A percentile compares a stretch with the other conserved stretches of the same genome.
Conservation (phyloP, 306 rosid species). For the Vigna hirtella region DNA sequence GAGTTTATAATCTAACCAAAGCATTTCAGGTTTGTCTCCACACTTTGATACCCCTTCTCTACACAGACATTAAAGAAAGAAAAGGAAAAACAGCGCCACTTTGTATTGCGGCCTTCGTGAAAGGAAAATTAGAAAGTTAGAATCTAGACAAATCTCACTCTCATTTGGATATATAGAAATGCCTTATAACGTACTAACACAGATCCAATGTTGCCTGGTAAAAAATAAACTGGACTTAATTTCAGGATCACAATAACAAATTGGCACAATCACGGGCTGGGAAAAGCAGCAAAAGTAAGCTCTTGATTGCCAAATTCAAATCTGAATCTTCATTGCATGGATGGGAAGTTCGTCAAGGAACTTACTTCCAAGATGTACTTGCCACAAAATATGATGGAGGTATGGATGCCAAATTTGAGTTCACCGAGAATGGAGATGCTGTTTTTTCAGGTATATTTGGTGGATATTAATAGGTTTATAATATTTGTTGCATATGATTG, state of each 20-base stretch:
- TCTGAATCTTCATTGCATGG: conserved; percentile 72
- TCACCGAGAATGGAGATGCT: conserved; percentile 75
- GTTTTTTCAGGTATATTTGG: conserved; percentile 75
- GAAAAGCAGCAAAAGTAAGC: conserved; percentile 95
- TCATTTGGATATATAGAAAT: neutral
- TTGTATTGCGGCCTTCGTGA: neutral
- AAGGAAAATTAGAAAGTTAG: neutral
- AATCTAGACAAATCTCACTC: neutral
- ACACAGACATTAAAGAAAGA: neutral
- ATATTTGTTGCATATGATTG: conserved; percentile 11
- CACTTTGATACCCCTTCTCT: conserved; percentile 10
- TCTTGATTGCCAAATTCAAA: conserved; percentile 79
- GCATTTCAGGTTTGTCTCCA: conserved; percentile 80
- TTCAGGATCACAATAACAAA: conserved; percentile 91
- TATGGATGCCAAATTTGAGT: conserved; percentile 93
- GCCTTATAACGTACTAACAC: conserved; percentile 3
- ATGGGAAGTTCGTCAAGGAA: conserved; percentile 87
- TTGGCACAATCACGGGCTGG: conserved; percentile 94
- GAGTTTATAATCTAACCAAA: conserved; percentile 86
- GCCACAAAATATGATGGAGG: conserved; percentile 95
- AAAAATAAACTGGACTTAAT: conserved; percentile 32
- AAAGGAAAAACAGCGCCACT: neutral
- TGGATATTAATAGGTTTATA: conserved; percentile 31
- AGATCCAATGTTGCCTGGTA: neutral
- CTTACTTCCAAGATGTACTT: conserved; percentile 89